Evolutionary conservation across 2,329 filamentous ascomycete species (phyloP), one percentile per base, ranked within the genome.

Genomic region (Elsinoe perseae): DNA sequence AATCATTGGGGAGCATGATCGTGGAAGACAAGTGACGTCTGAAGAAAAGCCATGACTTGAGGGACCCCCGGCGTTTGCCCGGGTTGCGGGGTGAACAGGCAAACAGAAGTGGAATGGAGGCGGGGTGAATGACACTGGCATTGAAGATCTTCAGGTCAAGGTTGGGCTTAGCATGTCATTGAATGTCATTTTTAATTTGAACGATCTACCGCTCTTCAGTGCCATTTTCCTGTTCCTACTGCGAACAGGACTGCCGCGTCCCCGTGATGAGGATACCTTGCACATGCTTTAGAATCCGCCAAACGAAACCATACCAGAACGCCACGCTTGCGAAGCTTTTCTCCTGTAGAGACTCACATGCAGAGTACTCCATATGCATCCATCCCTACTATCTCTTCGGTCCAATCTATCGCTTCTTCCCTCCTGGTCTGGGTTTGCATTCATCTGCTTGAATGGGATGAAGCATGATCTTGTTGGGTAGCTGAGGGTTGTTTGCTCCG

Each of bases 401-500:
- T 21, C 10, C 7, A 52, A 6, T 10, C 60, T 72, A 77, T 66
- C 72, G 68, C 72, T 77, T 77, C 68, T 72, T 73, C 36, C 65
- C 68, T 50, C 74, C 74, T 6, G 74, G 73, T 56, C 75, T 63
- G 3, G 75, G 75, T 65, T 78, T 77, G 65, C 75, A 77, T 66
- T 77, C 75, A 50, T 78, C 76, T 0, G 71, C 70, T 3, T 65
- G 59, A 21, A 78, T 68, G 0, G 75, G 74, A 62, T 78, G 76
- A 57, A 78, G 64, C 69, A 77, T 77, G 59, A 78, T 71, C 66
- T 77, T 77, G 62, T 73, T 75, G 3, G 74, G 72, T n/a, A 72
- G 69, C 62, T 70, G 62, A 57, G 83, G 83, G 23, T 77, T 93
- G 73, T 97, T 97, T 62, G 78, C 82, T 61, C 87, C 82, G 74